Base-by-base conservation (phyloP, 2,329 filamentous ascomycete genomes). In the Penicillium rolfsii region DNA sequence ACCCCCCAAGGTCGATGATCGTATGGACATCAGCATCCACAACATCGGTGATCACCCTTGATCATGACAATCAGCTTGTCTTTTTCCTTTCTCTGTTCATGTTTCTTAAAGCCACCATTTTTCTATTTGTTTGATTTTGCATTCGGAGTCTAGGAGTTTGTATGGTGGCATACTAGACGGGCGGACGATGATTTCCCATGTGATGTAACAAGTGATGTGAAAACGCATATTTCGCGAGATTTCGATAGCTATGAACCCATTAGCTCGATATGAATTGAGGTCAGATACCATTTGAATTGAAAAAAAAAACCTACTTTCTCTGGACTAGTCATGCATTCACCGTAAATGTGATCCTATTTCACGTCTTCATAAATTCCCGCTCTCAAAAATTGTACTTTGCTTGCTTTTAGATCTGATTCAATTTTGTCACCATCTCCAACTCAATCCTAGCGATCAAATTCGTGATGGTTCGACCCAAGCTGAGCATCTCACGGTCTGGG, bases 1-100 rank as follows among this genome's bases (percentile, higher is more conserved):
- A 43, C 74, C 71, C 49, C 77, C 79, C 33, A 75, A 79, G 41
- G 74, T 83, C 26, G 77, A 76, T 41, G 78, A 82, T 62, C 77
- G 79, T 36, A 83, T 87, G 80, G 86, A 88, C 70, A 86, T 88
- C 65, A 84, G 83, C 68, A 77, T 88, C 67, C 85, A 87, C 73
- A 87, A 87, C 72, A 74, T 82, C 62, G 80, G 73, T 50, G 81
- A 83, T 67, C 81, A 81, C 66, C 70, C 68, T 64, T 75, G 50
- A 53, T 26, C 7, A 16, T 71, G 22, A 16, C 70, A 64, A 65
- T 67, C 54, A 52, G 52, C 56, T 52, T 43, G 55, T 14, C 43
- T 61, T 50, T 55, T 19, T 43, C 53, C 24, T 41, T 63, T 52
- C 57, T 58, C 19, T 48, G 61, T 58, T 52, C 48, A 45, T 64